Evolutionary conservation across 2,329 filamentous ascomycete species (phyloP), one percentile per base, ranked within the genome.

Genomic region (Aspergillus sojae): DNA sequence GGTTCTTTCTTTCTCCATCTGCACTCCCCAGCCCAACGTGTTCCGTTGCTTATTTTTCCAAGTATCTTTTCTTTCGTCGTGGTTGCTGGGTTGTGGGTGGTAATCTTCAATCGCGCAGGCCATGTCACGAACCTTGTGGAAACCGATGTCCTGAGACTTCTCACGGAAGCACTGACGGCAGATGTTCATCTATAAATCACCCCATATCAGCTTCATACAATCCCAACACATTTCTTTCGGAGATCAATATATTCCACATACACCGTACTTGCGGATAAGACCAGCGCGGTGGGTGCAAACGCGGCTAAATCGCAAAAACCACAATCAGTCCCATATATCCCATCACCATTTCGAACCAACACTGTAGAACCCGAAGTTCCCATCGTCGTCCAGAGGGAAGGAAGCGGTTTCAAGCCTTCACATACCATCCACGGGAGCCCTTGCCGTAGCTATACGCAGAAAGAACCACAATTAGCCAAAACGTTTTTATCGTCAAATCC

Each of bases 261-360:
- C 77, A 79, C 95, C 94, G 87, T 99, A 99, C 88, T 99, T 99
- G 88, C 95, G 94, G 89, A 99, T 97, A 76, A 99, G 90, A 96
- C 95, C 95, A 79, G 95, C 94, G 81, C 88, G 90, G 91, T 99
- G 94, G 81, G 93, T 93, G 92, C 89, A 92, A 80, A 91, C 89
- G 79, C 89, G 90, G 87, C 89, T 92, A 60, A 64, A 55, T 64
- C 58, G 60, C 28, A 5, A 65, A 57, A 58, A 62, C 65, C 66
- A 67, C 76, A 67, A 76, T 74, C 70, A 66, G 61, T 62, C 34
- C 59, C 34, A 36, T 6, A 16, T 62, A 19, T 41, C 26, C 21
- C 21, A 55, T 57, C 56, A 36, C 60, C 2, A 53, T 21, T 46
- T 61, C 58, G 26, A 52, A 46, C 16, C 39, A 10, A 39, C 34